Evolutionary conservation across 169 alveolate genomes (phyloP).

Genomic region (Eimeria praecox): DNA sequence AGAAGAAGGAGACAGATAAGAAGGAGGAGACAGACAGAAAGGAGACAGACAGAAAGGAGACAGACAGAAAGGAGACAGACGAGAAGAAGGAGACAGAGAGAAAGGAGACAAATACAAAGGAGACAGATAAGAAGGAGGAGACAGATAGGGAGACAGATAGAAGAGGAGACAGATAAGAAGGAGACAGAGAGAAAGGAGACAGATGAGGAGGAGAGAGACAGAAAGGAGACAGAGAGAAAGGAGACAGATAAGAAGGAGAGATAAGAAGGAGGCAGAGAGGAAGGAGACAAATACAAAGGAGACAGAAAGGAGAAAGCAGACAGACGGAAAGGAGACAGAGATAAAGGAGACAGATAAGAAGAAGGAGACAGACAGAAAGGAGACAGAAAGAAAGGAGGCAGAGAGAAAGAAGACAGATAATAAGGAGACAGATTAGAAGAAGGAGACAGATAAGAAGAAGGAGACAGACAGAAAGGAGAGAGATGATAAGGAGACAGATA

Average conservation of each 20-base stretch:
- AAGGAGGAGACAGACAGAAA: not conserved
- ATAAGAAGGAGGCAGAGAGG: not conserved
- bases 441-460: not conserved
- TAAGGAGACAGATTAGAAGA: not conserved
- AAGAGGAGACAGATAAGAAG: slow-evolving; percentile 3
- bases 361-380: no score
- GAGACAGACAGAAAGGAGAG: not conserved
- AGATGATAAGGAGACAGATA: not conserved
- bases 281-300: not conserved
- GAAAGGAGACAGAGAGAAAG: no score
- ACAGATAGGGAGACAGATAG: not conserved
- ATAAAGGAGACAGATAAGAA: not conserved
- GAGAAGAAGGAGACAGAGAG: not conserved
- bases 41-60: not conserved
- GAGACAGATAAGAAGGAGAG: no score
- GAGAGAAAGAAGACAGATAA: not conserved
- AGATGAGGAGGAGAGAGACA: no score
- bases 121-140: not conserved
- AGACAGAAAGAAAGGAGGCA: not conserved
- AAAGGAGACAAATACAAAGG: not conserved
- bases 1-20: not conserved
- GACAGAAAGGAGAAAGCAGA: not conserved
- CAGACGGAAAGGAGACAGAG: not conserved
- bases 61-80: no score
- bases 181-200: not conserved